Evolutionary conservation across 2,329 filamentous ascomycete genomes (phyloP).

Genomic region (Lachnellula occidentalis): DNA sequence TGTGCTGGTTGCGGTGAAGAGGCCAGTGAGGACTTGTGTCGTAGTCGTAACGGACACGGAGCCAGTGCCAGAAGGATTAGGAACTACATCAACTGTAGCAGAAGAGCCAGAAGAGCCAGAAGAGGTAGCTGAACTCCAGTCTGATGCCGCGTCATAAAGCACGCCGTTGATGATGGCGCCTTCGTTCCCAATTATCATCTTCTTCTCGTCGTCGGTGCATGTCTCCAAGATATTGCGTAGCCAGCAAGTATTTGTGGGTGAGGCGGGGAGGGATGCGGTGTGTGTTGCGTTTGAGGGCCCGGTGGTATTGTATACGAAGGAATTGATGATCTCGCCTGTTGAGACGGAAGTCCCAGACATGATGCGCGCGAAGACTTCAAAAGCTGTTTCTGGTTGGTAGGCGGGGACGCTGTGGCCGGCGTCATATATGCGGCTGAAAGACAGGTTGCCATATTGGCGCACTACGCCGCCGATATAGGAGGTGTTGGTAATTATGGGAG

Average conservation of each 20-base stretch:
- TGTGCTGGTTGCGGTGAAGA: constrained; percentile 30
- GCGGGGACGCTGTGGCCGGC: constrained; percentile 58
- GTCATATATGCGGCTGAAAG: constrained; percentile 61
- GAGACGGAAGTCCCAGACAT: constrained; percentile 46
- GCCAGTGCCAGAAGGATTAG: constrained; percentile 4
- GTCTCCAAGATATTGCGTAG: constrained; percentile 49
- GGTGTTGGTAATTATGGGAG: constrained; percentile 62
- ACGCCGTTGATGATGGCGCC: constrained; percentile 58
- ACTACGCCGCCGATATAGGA: constrained; percentile 67
- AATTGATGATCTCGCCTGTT: constrained; percentile 45
- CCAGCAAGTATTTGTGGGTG: constrained; percentile 53
- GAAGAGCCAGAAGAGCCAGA: constrained; percentile 15
- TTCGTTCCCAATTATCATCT: constrained; percentile 41
- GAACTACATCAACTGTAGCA: constrained; percentile 7
- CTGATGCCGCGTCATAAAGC: constrained; percentile 39
- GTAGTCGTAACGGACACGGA: constrained; percentile 24
- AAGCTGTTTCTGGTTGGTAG: constrained; percentile 50
- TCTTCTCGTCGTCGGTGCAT: constrained; percentile 47
- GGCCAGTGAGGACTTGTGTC: constrained; percentile 29
- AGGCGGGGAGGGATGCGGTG: constrained; percentile 45
- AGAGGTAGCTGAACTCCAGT: constrained; percentile 32
- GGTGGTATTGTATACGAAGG: constrained; percentile 48
- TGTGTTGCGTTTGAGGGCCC: constrained; percentile 54
- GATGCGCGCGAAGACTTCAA: constrained; percentile 53
- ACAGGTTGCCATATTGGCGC: constrained; percentile 70